Evolutionary conservation across 129 eudicot genomes (phyloP).

Genomic region (Pittosporum tobira): DNA sequence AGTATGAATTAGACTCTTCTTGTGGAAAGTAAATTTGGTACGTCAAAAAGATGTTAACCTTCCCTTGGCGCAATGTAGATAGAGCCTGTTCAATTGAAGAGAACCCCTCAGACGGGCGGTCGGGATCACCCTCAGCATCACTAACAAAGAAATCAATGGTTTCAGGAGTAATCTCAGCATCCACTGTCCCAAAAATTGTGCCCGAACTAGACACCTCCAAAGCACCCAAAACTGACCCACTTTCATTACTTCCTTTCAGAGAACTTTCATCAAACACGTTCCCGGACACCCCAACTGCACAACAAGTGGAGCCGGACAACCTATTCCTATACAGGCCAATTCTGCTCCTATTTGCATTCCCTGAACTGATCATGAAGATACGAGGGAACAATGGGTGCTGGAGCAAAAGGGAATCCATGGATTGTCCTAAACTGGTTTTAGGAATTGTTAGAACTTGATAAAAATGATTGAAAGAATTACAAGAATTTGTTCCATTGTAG

Average conservation of each 20-base stretch:
- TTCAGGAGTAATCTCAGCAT: constrained; percentile 73
- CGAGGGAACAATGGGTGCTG: constrained; percentile 38
- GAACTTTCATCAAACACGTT: constrained; percentile 25
- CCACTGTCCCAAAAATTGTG: constrained; percentile 30
- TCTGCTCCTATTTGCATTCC: constrained; percentile 8
- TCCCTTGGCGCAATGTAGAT: constrained; percentile 40
- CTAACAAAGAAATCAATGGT: constrained; percentile 74
- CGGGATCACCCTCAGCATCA: constrained; percentile 96
- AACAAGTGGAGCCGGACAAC: constrained; percentile 19
- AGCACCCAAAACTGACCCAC: constrained; percentile 34
- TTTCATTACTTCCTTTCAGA: constrained; percentile 16
- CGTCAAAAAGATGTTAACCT: constrained; percentile 31
- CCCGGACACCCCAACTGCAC: constrained; percentile 27
- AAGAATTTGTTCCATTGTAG: neutral
- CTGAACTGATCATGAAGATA: constrained; percentile 22
- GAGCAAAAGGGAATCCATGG: constrained; percentile 49
- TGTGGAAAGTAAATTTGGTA: neutral
- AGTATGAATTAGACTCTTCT: neutral
- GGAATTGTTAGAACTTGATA: neutral
- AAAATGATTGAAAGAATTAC: neutral
- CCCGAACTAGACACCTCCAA: constrained; percentile 11
- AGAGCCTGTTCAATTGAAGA: constrained; percentile 71
- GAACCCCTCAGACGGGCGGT: constrained; percentile 75
- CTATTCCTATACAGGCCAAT: constrained; percentile 18
- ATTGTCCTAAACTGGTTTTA: neutral